These are phyloP conservation scores for Cenchrus americanus DNA, from an alignment of 176 grass and related monocot genomes.

Conservation along the genomic window DNA sequence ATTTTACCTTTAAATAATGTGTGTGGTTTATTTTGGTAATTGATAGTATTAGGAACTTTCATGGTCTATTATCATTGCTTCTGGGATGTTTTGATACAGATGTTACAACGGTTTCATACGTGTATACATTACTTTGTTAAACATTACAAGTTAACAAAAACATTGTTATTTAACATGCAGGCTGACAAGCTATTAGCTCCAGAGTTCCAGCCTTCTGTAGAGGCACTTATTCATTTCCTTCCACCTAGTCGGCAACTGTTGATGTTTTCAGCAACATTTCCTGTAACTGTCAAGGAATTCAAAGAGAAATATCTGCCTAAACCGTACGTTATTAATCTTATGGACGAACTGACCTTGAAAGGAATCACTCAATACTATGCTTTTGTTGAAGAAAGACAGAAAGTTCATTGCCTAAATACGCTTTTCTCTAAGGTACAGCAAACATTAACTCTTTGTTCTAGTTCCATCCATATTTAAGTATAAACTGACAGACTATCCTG, in stretches of 20 bases:
- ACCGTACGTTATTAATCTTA: conserved; percentile 78
- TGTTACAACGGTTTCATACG: background rate
- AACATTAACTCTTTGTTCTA: background rate
- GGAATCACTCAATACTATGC: conserved; percentile 73
- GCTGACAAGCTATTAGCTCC: conserved; percentile 88
- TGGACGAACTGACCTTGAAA: conserved; percentile 75
- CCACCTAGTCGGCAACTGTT: conserved; percentile 69
- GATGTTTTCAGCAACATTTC: conserved; percentile 79
- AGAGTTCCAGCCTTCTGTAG: conserved; percentile 91
- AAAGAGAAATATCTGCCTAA: conserved; percentile 72
- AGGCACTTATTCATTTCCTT: conserved; percentile 74
- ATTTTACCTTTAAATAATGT: background rate
- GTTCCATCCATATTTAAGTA: conserved; percentile 12
- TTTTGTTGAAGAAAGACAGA: conserved; percentile 81
- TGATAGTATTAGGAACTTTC: conserved; percentile 6
- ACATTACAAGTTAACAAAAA: background rate
- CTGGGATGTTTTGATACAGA: conserved; percentile 16
- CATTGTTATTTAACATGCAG: conserved; percentile 48
- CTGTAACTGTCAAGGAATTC: conserved; percentile 70
- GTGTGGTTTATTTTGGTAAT: conserved; percentile 2
- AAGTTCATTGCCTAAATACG: conserved; percentile 62
- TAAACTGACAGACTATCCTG: conserved; percentile 30
- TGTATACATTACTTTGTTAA: background rate
- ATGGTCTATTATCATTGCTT: background rate
- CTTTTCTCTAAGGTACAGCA: conserved; percentile 63